These are phyloP conservation scores for Schrenkiella parvula DNA, from an alignment of 345 rosid genomes.

Conservation along the genomic window DNA sequence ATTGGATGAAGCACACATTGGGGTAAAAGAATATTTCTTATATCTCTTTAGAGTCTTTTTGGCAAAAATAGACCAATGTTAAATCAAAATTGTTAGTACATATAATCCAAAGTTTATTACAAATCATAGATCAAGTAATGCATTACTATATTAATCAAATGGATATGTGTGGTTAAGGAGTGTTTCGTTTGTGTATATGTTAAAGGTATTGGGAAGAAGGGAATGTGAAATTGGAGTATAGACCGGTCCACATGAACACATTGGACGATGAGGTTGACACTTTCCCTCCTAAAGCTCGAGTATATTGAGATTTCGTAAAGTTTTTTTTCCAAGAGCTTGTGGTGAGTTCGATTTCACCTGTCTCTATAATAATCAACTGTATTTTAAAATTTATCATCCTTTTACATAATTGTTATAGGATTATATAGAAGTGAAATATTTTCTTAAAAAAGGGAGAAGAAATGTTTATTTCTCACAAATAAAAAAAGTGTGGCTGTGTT, in stretches of 20 bases:
- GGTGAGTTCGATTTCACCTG: neutral
- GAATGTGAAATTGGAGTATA: slow-evolving; percentile 78
- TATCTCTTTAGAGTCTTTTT: neutral
- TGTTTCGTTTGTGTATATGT: neutral
- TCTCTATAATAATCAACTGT: neutral
- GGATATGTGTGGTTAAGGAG: neutral
- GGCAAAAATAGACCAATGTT: neutral
- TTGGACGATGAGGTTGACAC: slow-evolving; percentile 71
- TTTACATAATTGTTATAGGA: neutral
- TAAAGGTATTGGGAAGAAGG: slow-evolving; percentile 88
- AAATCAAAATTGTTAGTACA: neutral
- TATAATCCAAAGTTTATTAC: neutral
- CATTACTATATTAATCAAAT: neutral
- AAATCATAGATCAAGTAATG: neutral
- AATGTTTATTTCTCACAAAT: neutral
- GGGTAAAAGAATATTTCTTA: slow-evolving; percentile 51
- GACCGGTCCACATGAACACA: slow-evolving; percentile 95
- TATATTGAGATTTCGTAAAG: slow-evolving; percentile 45
- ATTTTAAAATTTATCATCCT: neutral
- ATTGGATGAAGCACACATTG: slow-evolving; percentile 92
- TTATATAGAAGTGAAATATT: neutral
- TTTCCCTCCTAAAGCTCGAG: slow-evolving; percentile 96
- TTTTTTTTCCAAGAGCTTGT: neutral
- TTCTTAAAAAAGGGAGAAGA: neutral
- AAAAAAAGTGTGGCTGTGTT: neutral